Evolutionary conservation across 2,329 filamentous ascomycete species (phyloP).

Genomic region (Penicillium brevicompactum): DNA sequence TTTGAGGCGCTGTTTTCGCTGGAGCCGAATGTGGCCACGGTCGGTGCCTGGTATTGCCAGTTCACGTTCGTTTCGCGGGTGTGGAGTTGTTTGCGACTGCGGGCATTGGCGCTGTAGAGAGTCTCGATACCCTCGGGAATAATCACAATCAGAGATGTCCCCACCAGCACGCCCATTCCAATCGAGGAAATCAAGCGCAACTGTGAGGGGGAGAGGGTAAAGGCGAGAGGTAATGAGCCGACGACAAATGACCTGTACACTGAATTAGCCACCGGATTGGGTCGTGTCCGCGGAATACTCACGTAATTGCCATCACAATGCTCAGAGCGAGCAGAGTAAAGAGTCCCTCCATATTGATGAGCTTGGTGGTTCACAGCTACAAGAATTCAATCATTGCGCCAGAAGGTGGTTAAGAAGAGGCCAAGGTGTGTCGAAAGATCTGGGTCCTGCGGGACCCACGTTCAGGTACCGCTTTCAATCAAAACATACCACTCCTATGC

Average conservation of each 20-base stretch:
- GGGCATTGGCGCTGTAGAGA: constrained; percentile 63
- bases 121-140: constrained; percentile 96
- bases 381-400: constrained; percentile 30
- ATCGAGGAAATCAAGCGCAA: constrained; percentile 87
- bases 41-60: constrained; percentile 32
- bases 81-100: constrained; percentile 35
- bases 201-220: constrained; percentile 83
- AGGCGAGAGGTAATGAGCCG: constrained; percentile 84
- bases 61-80: constrained; percentile 29
- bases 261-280: constrained; percentile 5
- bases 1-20: not conserved
- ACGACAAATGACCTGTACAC: constrained; percentile 85
- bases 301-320: constrained; percentile 68
- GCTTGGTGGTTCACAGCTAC: constrained; percentile 30
- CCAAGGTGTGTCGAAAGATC: constrained; percentile 10
- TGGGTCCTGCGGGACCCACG: constrained; percentile 16
- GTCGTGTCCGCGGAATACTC: constrained; percentile 31
- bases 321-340: constrained; percentile 66
- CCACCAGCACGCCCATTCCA: constrained; percentile 90
- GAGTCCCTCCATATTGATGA: constrained; percentile 60
- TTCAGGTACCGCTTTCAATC: constrained; percentile 24
- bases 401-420: constrained; percentile 2
- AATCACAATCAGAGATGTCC: constrained; percentile 93
- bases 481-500: constrained; percentile 10
- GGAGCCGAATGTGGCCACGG: constrained; percentile 13